phyloP scores from a whole-genome alignment of 495 filamentous ascomycete species.

The Penicillium cataractarum region DNA sequence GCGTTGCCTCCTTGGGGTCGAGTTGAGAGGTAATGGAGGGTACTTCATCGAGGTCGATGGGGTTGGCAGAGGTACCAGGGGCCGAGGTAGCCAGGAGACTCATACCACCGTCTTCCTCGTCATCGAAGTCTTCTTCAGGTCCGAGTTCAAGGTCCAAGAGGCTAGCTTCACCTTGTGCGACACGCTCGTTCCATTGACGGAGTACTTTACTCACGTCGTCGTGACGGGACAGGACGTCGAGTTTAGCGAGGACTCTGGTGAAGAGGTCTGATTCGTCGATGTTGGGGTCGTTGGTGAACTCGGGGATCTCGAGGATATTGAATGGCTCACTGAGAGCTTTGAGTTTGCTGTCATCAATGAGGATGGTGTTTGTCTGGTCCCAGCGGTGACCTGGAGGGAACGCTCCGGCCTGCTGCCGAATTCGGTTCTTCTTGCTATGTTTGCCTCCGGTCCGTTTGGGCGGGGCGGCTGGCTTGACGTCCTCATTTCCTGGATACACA shows the following conservation, averaged over 20 bases:
- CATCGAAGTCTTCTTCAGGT: constrained; percentile 10
- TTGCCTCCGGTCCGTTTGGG: constrained; percentile 1
- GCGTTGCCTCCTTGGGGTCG: constrained; percentile 13
- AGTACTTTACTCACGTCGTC: constrained; percentile 49
- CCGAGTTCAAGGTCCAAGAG: constrained; percentile 32
- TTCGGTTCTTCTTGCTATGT: constrained; percentile 1
- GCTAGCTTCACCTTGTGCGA: constrained; percentile 14
- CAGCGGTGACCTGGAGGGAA: constrained; percentile 46
- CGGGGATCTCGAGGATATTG: constrained; percentile 80
- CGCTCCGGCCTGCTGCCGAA: background rate
- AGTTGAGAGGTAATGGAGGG: background rate
- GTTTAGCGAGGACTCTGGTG: constrained; percentile 33
- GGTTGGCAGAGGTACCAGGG: background rate
- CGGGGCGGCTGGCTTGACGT: background rate
- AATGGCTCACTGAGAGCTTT: constrained; percentile 83
- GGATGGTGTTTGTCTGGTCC: constrained; percentile 83
- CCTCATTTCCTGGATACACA: constrained; percentile 43
- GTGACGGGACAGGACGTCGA: constrained; percentile 37
- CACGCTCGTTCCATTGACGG: constrained; percentile 29
- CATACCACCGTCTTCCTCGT: constrained; percentile 25
- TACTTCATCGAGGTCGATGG: background rate
- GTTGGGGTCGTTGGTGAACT: constrained; percentile 55
- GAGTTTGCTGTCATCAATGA: constrained; percentile 80
- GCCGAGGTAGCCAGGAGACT: constrained; percentile 2
- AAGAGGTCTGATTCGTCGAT: constrained; percentile 40